phyloP scores from a whole-genome alignment of 345 rosid species.

The Ailanthus altissimus region DNA sequence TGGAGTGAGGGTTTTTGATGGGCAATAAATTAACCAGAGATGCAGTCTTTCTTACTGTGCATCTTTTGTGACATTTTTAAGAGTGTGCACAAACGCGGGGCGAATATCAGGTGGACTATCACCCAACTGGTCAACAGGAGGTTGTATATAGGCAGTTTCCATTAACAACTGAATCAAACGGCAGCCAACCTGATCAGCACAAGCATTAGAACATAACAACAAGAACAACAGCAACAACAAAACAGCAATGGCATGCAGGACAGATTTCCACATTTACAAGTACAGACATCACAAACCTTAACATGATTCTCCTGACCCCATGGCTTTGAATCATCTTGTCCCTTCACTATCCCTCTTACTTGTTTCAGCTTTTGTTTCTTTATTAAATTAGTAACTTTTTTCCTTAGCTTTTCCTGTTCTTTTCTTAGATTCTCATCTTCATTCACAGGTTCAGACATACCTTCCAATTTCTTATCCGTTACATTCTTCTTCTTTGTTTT shows the following conservation, averaged over 20 bases:
- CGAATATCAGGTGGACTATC: constrained; percentile 82
- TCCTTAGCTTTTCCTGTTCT: constrained; percentile 61
- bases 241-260: constrained; percentile 9
- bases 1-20: constrained; percentile 15
- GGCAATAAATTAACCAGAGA: constrained; percentile 22
- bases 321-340: constrained; percentile 55
- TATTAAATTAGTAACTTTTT: constrained; percentile 53
- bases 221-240: constrained; percentile 15
- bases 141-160: constrained; percentile 88
- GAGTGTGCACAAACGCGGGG: constrained; percentile 83
- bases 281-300: constrained; percentile 55
- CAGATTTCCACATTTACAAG: constrained; percentile 13
- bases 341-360: constrained; percentile 60
- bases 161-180: constrained; percentile 81
- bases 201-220: constrained; percentile 27
- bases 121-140: constrained; percentile 72
- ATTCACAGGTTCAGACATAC: constrained; percentile 37
- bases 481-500: constrained; percentile 59
- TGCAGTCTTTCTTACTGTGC: constrained; percentile 50
- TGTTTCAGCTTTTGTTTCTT: constrained; percentile 67
- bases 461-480: constrained; percentile 29
- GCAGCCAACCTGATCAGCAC: constrained; percentile 70
- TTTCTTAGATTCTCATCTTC: constrained; percentile 36
- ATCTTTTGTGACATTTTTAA: constrained; percentile 60
- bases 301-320: constrained; percentile 95